Evolutionary conservation across 1,284 basidiomycete species (phyloP).

Genomic region (Microbotryum violaceum): DNA sequence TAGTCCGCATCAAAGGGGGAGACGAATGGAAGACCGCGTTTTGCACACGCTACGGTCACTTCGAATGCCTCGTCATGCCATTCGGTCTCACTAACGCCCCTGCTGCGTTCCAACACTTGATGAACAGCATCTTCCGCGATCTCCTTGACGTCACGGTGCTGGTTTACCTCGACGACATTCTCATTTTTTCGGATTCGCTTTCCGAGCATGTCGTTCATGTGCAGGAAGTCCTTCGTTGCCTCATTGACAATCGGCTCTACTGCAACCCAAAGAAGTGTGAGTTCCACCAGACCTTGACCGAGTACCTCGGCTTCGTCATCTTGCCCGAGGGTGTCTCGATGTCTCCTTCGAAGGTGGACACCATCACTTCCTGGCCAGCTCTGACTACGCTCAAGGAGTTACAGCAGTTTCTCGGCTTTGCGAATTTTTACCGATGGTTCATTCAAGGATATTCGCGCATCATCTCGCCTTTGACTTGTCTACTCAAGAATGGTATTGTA

Average conservation of each 20-base stretch:
- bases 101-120: conserved; percentile 40
- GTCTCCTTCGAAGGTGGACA: conserved; percentile 44
- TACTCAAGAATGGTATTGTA: conserved; percentile 31
- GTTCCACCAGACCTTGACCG: conserved; percentile 30
- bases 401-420: conserved; percentile 43
- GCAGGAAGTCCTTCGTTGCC: conserved; percentile 39
- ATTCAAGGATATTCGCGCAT: conserved; percentile 43
- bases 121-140: conserved; percentile 37
- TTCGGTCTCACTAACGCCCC: conserved; percentile 46
- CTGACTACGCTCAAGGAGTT: conserved; percentile 40
- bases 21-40: conserved; percentile 44
- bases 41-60: conserved; percentile 41
- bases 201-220: conserved; percentile 41
- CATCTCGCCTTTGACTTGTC: conserved; percentile 36
- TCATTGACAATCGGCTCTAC: conserved; percentile 31
- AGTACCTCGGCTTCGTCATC: conserved; percentile 47
- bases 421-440: conserved; percentile 46
- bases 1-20: conserved; percentile 33
- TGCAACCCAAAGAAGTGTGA: conserved; percentile 15
- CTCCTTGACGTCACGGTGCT: conserved; percentile 36
- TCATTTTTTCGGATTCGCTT: conserved; percentile 44
- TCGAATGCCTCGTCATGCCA: conserved; percentile 44
- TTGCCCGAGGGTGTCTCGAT: conserved; percentile 40
- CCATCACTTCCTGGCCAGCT: conserved; percentile 43
- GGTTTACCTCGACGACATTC: conserved; percentile 41